Evolutionary conservation across 306 rosid genomes (phyloP).

Genomic region (Sphenostylis stenocarpa): DNA sequence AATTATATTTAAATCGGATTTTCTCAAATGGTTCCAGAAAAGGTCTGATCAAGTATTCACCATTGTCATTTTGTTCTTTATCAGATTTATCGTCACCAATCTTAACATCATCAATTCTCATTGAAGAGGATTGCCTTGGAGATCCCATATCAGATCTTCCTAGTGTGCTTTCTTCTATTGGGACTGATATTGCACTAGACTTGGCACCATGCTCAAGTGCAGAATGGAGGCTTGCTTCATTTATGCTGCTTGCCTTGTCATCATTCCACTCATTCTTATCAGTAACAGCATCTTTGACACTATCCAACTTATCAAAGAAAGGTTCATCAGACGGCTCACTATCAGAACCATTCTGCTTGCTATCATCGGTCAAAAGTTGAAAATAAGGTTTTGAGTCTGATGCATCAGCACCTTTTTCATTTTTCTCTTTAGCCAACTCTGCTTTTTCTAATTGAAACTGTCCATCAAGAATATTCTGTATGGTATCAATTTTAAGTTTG

Average conservation of each 20-base stretch:
- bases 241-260: conserved; percentile 83
- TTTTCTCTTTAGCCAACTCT: conserved; percentile 51
- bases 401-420: conserved; percentile 52
- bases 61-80: conserved; percentile 82
- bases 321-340: conserved; percentile 61
- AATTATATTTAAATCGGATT: conserved; percentile 85
- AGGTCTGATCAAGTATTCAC: conserved; percentile 95
- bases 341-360: conserved; percentile 59
- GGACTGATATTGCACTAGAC: conserved; percentile 76
- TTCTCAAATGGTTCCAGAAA: conserved; percentile 87
- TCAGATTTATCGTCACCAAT: conserved; percentile 67
- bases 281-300: conserved; percentile 59
- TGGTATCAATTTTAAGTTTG: conserved; percentile 74
- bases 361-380: conserved; percentile 55
- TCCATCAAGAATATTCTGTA: conserved; percentile 83
- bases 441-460: conserved; percentile 62
- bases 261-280: conserved; percentile 79
- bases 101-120: conserved; percentile 62
- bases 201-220: conserved; percentile 91
- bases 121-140: conserved; percentile 72
- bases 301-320: conserved; percentile 53
- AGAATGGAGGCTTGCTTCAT: conserved; percentile 95
- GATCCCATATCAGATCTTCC: conserved; percentile 91
- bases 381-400: conserved; percentile 63
- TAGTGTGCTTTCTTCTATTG: conserved; percentile 65